Evolutionary conservation across 2,329 filamentous ascomycete genomes (phyloP).

Genomic region (Exophiala mesophila): DNA sequence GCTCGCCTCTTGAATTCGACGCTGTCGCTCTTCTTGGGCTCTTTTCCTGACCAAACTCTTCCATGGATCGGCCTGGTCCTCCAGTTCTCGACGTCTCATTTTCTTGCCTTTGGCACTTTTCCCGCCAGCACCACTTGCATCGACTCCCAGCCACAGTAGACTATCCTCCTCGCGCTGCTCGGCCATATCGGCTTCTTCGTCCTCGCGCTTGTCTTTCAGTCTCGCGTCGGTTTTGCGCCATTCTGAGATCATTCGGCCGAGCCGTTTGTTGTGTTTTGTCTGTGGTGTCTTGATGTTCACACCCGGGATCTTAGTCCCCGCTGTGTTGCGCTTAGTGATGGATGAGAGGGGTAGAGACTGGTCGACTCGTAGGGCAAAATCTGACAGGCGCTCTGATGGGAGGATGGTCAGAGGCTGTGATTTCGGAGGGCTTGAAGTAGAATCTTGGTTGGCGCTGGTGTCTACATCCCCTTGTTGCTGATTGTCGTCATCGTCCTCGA

Average conservation of each 20-base stretch:
- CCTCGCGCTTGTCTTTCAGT: constrained; percentile 71
- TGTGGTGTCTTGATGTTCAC: constrained; percentile 53
- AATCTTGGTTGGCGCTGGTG: too few relatives aligned
- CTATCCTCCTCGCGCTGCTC: constrained; percentile 59
- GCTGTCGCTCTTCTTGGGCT: constrained; percentile 43
- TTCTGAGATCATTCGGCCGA: constrained; percentile 56
- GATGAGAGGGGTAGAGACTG: constrained; percentile 72
- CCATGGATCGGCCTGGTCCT: constrained; percentile 70
- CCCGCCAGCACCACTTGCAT: constrained; percentile 33
- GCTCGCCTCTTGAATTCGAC: constrained; percentile 43
- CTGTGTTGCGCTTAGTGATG: constrained; percentile 49
- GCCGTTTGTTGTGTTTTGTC: constrained; percentile 79
- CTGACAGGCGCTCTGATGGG: constrained; percentile 75
- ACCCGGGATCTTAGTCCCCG: constrained; percentile 52
- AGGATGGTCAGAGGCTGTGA: constrained; percentile 59
- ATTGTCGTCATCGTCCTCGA: too few relatives aligned
- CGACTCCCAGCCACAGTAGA: constrained; percentile 59
- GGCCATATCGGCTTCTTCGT: constrained; percentile 59
- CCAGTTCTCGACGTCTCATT: constrained; percentile 43
- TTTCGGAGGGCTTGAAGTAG: too few relatives aligned
- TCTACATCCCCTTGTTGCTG: too few relatives aligned
- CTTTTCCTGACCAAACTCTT: constrained; percentile 64
- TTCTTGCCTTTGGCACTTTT: constrained; percentile 48
- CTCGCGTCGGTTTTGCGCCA: constrained; percentile 53
- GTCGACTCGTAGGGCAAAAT: constrained; percentile 79